These are phyloP conservation scores for Ananas comosus DNA, from an alignment of 176 grass and related monocot species.

Conservation along the genomic window DNA sequence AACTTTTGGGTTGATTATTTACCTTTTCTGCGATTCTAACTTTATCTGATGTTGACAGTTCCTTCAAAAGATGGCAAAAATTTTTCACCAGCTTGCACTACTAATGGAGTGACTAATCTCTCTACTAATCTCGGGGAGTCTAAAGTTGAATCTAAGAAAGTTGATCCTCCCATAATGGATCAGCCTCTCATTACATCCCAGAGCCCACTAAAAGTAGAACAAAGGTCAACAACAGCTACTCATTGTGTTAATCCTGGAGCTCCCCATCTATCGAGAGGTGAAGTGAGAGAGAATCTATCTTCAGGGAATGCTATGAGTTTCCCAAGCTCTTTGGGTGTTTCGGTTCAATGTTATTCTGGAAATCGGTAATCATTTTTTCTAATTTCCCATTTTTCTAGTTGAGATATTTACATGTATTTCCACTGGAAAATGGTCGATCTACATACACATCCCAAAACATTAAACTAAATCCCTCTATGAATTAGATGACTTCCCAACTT, in stretches of 20 bases:
- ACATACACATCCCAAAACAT: no score
- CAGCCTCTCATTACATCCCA: neutral
- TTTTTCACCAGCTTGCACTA: slow-evolving; percentile 1
- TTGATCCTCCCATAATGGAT: slow-evolving; percentile 7
- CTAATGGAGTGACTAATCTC: slow-evolving; percentile 3
- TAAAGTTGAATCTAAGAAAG: neutral
- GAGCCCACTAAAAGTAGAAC: slow-evolving; percentile 14
- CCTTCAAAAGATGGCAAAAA: slow-evolving; percentile 10
- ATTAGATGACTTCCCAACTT: no score
- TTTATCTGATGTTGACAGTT: slow-evolving; percentile 8
- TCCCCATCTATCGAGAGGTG: slow-evolving; percentile 4
- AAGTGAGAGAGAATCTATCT: slow-evolving; percentile 25
- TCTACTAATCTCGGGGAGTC: neutral
- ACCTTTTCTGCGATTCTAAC: no score
- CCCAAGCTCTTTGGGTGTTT: neutral
- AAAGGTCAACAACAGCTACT: neutral
- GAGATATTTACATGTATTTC: neutral
- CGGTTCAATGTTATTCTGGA: slow-evolving; percentile 9
- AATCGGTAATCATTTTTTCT: slow-evolving; percentile 23
- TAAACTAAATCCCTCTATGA: no score
- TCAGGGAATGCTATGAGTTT: slow-evolving; percentile 1
- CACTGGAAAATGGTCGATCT: neutral
- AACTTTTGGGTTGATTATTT: no score
- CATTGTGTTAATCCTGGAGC: neutral
- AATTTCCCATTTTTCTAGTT: neutral